Evolutionary conservation across 2,329 filamentous ascomycete species (phyloP).

Genomic region (Rhynchosporium agropyri): DNA sequence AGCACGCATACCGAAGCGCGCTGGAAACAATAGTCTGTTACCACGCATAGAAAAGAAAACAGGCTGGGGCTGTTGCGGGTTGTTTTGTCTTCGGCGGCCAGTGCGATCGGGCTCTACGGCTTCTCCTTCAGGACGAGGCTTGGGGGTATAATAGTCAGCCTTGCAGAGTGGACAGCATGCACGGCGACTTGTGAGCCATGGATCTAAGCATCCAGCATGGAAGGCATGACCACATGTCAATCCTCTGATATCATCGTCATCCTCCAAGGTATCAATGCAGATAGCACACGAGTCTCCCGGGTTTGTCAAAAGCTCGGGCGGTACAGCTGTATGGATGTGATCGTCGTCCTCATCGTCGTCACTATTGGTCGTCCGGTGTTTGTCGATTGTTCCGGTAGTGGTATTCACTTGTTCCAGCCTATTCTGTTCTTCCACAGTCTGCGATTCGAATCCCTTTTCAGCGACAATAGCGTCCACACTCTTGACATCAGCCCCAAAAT

Average conservation of each 20-base stretch:
- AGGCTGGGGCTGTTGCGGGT: constrained; percentile 36
- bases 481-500: constrained; percentile 26
- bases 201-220: constrained; percentile 93
- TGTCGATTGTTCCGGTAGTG: constrained; percentile 41
- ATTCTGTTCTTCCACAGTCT: constrained; percentile 36
- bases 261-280: constrained; percentile 90
- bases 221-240: constrained; percentile 97
- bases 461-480: constrained; percentile 28
- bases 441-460: constrained; percentile 34
- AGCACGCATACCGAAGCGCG: constrained; percentile 29
- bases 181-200: constrained; percentile 91
- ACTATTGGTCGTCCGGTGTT: constrained; percentile 43
- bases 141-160: constrained; percentile 94
- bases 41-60: constrained; percentile 39
- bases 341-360: constrained; percentile 72
- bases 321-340: constrained; percentile 79
- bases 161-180: constrained; percentile 98
- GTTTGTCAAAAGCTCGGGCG: constrained; percentile 76
- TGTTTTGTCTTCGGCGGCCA: constrained; percentile 36
- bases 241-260: constrained; percentile 93
- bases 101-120: constrained; percentile 36
- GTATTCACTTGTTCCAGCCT: constrained; percentile 38
- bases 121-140: constrained; percentile 65
- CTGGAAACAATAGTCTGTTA: constrained; percentile 34
- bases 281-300: constrained; percentile 95